A percentile compares a stretch with the other conserved stretches of the same genome.
Conservation (phyloP, 306 rosid genomes). For the Cicer pinnatifidum region DNA sequence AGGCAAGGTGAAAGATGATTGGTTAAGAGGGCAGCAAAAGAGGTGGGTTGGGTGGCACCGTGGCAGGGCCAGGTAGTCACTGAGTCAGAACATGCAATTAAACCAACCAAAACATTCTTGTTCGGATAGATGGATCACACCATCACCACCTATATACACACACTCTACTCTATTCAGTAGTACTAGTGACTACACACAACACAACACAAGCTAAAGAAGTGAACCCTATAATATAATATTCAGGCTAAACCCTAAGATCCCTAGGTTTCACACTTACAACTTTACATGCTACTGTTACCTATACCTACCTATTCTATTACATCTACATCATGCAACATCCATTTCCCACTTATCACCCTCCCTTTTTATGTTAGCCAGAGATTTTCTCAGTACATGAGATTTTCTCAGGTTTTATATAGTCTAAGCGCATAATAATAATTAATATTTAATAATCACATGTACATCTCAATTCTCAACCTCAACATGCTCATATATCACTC, state of each 20-base stretch:
- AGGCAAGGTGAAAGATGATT: constrained; percentile 42
- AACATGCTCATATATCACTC: constrained; percentile 3
- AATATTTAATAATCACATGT: too few species aligned
- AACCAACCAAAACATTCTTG: constrained; percentile 74
- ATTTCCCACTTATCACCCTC: constrained; percentile 24
- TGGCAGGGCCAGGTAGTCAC: constrained; percentile 33
- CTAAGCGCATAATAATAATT: too few species aligned
- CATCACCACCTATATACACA: constrained; percentile 17
- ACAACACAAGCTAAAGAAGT: constrained; percentile 30
- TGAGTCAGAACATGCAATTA: constrained; percentile 41
- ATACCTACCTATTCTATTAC: constrained; percentile 9
- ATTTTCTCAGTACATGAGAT: constrained; percentile 49
- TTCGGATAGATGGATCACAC: constrained; percentile 39
- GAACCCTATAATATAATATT: constrained; percentile 25
- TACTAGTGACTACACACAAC: constrained; percentile 50
- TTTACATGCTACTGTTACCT: constrained; percentile 36
- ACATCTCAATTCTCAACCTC: constrained; percentile 53
- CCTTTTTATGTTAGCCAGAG: constrained; percentile 27
- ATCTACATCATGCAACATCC: constrained; percentile 39
- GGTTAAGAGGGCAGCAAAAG: constrained; percentile 50
- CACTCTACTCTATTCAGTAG: constrained; percentile 43
- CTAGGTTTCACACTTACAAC: constrained; percentile 47
- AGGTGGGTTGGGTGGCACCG: background rate
- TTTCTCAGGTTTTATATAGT: constrained; percentile 14
- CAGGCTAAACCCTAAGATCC: constrained; percentile 49